phyloP scores from a whole-genome alignment of 176 grass and related monocot species.

The Zoysia pacifica region DNA sequence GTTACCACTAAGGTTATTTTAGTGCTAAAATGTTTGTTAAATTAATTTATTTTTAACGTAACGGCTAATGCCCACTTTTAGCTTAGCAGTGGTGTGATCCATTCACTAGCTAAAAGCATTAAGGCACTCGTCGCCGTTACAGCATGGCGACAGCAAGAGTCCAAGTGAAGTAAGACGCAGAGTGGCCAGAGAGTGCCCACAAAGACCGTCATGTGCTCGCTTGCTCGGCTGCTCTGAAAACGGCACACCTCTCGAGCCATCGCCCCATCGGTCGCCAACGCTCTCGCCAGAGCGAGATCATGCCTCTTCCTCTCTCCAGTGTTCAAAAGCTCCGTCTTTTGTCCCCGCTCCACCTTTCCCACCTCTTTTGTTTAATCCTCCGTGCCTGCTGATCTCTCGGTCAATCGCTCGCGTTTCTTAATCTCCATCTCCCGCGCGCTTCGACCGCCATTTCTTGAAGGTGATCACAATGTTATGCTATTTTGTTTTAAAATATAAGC shows the following conservation, averaged over 20 bases:
- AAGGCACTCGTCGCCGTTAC: neutral
- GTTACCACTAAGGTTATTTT: neutral
- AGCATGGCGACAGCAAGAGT: neutral
- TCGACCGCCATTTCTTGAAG: slow-evolving; percentile 15
- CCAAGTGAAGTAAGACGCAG: slow-evolving; percentile 2
- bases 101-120: neutral
- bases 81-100: neutral
- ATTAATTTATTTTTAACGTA: neutral
- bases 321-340: slow-evolving; percentile 35
- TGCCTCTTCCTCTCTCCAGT: neutral
- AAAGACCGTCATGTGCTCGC: neutral
- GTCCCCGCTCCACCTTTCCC: slow-evolving; percentile 28
- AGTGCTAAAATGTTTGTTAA: neutral
- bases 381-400: slow-evolving; percentile 23
- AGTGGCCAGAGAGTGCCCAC: slow-evolving; percentile 14
- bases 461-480: neutral
- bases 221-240: slow-evolving; percentile 30
- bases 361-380: slow-evolving; percentile 10
- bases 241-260: no score
- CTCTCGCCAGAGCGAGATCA: slow-evolving; percentile 5
- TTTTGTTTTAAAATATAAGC: no score
- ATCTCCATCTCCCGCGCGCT: neutral
- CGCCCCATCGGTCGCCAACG: slow-evolving; percentile 12
- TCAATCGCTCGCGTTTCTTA: slow-evolving; percentile 45
- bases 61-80: neutral